A percentile compares a stretch with the other conserved stretches of the same genome.
These are phyloP conservation scores for Oropetium thomaeum DNA, from an alignment of 176 grass and related monocot species.

Conservation along the genomic window DNA sequence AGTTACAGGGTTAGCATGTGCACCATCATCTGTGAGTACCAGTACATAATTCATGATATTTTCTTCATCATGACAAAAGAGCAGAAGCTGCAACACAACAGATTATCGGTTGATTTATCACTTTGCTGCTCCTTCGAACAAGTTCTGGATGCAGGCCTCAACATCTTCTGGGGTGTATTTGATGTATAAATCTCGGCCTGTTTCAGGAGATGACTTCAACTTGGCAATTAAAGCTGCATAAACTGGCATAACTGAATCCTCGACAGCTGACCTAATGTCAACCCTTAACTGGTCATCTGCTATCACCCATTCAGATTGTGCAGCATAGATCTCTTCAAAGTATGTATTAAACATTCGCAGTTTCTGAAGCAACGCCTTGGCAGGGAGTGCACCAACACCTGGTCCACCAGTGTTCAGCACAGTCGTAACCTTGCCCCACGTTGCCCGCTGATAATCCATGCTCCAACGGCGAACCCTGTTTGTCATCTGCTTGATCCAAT, in stretches of 20 bases:
- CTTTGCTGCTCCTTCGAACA: constrained; percentile 72
- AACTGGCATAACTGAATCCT: constrained; percentile 57
- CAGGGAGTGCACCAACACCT: constrained; percentile 43
- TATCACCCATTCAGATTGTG: constrained; percentile 65
- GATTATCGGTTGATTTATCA: constrained; percentile 38
- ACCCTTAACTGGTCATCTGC: constrained; percentile 64
- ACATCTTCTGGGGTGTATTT: constrained; percentile 78
- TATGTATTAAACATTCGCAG: constrained; percentile 82
- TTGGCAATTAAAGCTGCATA: constrained; percentile 59
- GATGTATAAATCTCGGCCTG: constrained; percentile 51
- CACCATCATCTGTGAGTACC: constrained; percentile 14
- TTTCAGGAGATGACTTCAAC: constrained; percentile 52
- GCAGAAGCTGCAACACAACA: constrained; percentile 15
- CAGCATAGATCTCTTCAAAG: constrained; percentile 64
- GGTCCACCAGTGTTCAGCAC: constrained; percentile 65
- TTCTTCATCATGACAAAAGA: background rate
- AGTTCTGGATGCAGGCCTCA: constrained; percentile 48
- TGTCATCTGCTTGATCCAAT: constrained; percentile 81
- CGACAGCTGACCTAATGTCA: constrained; percentile 55
- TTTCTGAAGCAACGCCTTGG: constrained; percentile 61
- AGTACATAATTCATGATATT: constrained; percentile 7
- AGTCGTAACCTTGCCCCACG: constrained; percentile 76
- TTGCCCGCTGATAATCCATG: constrained; percentile 65
- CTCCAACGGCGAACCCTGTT: constrained; percentile 76
- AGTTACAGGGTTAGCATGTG: constrained; percentile 31